Evolutionary conservation across 1,284 basidiomycete species (phyloP).

Genomic region (Grifola frondosa): DNA sequence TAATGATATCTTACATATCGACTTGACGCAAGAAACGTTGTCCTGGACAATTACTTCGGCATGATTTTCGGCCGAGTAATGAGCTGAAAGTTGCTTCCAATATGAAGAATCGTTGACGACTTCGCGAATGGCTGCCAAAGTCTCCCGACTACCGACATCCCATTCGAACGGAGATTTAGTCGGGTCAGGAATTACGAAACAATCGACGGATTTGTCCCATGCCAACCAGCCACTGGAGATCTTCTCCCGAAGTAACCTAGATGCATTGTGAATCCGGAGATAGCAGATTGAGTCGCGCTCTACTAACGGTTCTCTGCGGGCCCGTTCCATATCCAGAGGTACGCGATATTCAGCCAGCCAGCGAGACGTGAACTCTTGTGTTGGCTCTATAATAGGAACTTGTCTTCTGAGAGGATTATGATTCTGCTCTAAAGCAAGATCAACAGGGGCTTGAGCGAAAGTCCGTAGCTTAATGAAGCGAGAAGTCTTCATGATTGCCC

Average conservation of each 20-base stretch:
- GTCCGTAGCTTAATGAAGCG: conserved; percentile 82
- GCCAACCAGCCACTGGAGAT: conserved; percentile 60
- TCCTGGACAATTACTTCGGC: conserved; percentile 60
- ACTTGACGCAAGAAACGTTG: conserved; percentile 71
- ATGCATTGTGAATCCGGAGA: too few relatives aligned
- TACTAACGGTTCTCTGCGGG: conserved; percentile 45
- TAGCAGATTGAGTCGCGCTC: background rate
- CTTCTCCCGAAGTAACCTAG: conserved; percentile 54
- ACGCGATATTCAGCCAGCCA: conserved; percentile 52
- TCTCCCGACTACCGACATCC: conserved; percentile 48
- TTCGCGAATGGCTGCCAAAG: conserved; percentile 48
- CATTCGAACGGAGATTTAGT: conserved; percentile 54
- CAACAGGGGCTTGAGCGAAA: conserved; percentile 54
- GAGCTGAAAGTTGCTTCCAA: conserved; percentile 60
- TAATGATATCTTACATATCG: conserved; percentile 55
- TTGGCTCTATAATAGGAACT: conserved; percentile 50
- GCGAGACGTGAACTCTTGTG: conserved; percentile 55
- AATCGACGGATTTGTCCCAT: conserved; percentile 46
- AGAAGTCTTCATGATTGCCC: conserved; percentile 63
- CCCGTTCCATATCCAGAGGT: conserved; percentile 39
- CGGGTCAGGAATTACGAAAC: conserved; percentile 49
- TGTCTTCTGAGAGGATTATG: conserved; percentile 60
- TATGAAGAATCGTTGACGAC: conserved; percentile 44
- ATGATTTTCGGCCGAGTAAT: conserved; percentile 69
- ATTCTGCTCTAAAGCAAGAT: conserved; percentile 53